Evolutionary conservation across 164 flowering plant species (phyloP), one percentile per base, ranked within the genome.

Genomic region (Stephania yunnanensis): DNA sequence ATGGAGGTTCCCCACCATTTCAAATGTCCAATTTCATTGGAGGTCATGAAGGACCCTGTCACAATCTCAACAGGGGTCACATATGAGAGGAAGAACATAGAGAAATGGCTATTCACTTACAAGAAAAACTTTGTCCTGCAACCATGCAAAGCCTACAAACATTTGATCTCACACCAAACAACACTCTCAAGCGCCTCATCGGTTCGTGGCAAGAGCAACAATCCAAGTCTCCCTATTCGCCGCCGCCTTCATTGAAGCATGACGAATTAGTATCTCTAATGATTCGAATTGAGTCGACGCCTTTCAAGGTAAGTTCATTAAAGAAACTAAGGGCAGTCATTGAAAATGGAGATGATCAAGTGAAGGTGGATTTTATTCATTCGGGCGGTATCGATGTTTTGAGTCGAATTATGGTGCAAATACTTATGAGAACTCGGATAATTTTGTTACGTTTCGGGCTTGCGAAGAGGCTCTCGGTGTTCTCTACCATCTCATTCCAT

Each of bases 1-100:
- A 58, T 15, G 64, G 64, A 88, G 36, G 71, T 72, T 80, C 90
- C 92, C 65, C 80, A 76, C 13, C 73, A 83, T 81, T 91, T 91
- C 80, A 82, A 84, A 55, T 91, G 95, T 79, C 96, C 96, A 22
- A 91, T 91, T 20, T 91, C 97, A 46, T 82, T 90, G 89, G 91
- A 89, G 85, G 55, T 88, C 72, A 91, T 91, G 93, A 73, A 80
- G 22, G 90, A 91, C 20, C 93, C 96, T 0, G 96, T 91, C 0
- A 88, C 87, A 17, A 79, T 90, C 81, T 84, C 89, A 65, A 90
- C 96, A 2, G 93, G 96, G 11, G 83, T 91, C 46, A 84, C 90
- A 8, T 91, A 90, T 77, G 93, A 91, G 10, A 80, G 84, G 22
- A 78, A 85, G 73, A 83, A 69, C 83, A 89, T 92, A 46, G 89